These are phyloP conservation scores for Chlamydomonas sphaeroides DNA, from an alignment of 139 green algal genomes.

Conservation along the genomic window DNA sequence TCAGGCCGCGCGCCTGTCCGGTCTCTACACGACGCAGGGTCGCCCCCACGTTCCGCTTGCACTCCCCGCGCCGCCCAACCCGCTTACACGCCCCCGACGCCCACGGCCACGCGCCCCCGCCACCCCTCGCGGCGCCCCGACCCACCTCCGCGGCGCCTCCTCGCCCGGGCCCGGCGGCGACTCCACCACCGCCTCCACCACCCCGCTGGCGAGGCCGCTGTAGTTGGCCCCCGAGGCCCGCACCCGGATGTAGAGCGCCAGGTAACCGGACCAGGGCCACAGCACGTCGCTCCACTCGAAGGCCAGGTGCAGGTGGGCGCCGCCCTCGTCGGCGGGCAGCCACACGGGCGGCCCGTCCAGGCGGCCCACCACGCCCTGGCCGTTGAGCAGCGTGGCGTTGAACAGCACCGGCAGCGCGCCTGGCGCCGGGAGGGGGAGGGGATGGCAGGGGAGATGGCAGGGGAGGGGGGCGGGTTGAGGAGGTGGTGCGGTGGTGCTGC, in stretches of 20 bases:
- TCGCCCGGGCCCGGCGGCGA: conserved; percentile 70
- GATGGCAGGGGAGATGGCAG: not conserved
- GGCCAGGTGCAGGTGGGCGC: conserved; percentile 81
- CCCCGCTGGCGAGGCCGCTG: conserved; percentile 51
- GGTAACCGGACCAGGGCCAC: conserved; percentile 97
- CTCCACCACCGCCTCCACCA: conserved; percentile 78
- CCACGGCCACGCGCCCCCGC: not conserved
- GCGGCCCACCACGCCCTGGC: conserved; percentile 82
- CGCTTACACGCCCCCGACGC: no score
- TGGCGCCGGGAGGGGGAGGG: not conserved
- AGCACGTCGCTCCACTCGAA: conserved; percentile 85
- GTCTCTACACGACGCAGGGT: no score
- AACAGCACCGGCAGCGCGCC: conserved; percentile 89
- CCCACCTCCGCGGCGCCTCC: conserved; percentile 32
- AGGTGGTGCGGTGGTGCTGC: not conserved
- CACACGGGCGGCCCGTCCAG: conserved; percentile 76
- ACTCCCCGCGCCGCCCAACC: no score
- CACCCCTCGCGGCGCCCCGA: no score
- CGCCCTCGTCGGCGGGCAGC: conserved; percentile 64
- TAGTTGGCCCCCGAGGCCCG: conserved; percentile 48
- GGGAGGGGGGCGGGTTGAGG: not conserved
- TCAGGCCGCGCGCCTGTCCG: no score
- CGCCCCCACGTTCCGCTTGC: no score
- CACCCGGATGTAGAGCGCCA: conserved; percentile 91
- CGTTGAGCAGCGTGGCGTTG: conserved; percentile 98